Conservation (phyloP, 768 basidiomycete genomes). For the Termitomyces sp. region DNA sequence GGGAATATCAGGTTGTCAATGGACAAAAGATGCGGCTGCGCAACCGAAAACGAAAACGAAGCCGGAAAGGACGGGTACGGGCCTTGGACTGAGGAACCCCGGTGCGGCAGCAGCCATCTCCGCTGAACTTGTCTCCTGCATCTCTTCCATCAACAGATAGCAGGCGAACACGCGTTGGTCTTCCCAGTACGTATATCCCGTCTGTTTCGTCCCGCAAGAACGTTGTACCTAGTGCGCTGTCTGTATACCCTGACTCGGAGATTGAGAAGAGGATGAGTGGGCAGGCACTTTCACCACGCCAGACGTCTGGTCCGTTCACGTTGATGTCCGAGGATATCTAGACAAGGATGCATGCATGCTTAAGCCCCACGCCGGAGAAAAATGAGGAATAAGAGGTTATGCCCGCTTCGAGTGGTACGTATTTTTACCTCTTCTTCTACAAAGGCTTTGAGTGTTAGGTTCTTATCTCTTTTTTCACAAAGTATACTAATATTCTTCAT, state of each 20-base stretch:
- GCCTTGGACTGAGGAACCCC: constrained; percentile 50
- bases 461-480: no score
- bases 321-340: constrained; percentile 62
- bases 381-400: constrained; percentile 44
- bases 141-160: constrained; percentile 42
- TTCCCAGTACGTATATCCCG: constrained; percentile 37
- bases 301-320: constrained; percentile 38
- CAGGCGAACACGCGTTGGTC: constrained; percentile 31
- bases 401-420: constrained; percentile 66
- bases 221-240: constrained; percentile 4
- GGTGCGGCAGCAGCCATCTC: constrained; percentile 25
- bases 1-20: constrained; percentile 54
- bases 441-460: not conserved
- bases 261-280: constrained; percentile 8
- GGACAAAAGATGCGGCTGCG: not conserved
- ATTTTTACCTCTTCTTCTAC: not conserved
- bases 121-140: constrained; percentile 39
- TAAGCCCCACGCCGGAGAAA: constrained; percentile 16
- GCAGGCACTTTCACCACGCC: constrained; percentile 30
- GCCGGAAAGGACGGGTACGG: constrained; percentile 45
- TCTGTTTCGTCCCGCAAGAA: constrained; percentile 27
- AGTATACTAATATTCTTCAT: constrained; percentile 4
- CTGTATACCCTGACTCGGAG: constrained; percentile 16
- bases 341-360: constrained; percentile 39
- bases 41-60: constrained; percentile 17